These are phyloP conservation scores for Cyclaneusma minus DNA, from an alignment of 2,329 filamentous ascomycete species.

Conservation along the genomic window DNA sequence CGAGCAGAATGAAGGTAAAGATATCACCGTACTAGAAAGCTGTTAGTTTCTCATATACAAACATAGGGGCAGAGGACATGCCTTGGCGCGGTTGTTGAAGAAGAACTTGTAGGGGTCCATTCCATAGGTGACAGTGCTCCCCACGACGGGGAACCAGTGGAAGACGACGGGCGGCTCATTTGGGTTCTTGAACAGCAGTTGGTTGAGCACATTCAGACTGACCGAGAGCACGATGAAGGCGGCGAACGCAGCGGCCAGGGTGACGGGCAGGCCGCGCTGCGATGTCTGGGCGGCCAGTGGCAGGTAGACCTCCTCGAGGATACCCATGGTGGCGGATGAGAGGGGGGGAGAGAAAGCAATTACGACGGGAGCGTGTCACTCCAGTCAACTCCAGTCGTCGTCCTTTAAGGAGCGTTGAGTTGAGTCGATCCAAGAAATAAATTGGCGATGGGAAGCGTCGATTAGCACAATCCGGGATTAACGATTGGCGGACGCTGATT, in stretches of 20 bases:
- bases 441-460: too few species aligned
- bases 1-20: constrained; percentile 78
- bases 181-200: constrained; percentile 67
- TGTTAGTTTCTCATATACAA: too few species aligned
- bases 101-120: constrained; percentile 91
- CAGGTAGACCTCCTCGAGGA: constrained; percentile 1
- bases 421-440: too few species aligned
- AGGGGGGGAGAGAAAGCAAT: too few species aligned
- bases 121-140: constrained; percentile 85
- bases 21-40: constrained; percentile 60
- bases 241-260: constrained; percentile 12
- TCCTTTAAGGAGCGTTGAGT: too few species aligned
- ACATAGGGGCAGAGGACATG: constrained; percentile 21
- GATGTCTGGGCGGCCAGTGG: constrained; percentile 14
- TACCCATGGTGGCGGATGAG: constrained; percentile 2
- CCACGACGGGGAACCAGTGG: constrained; percentile 69
- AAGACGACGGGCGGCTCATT: constrained; percentile 72
- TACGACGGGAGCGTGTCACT: too few species aligned
- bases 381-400: too few species aligned
- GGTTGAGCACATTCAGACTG: constrained; percentile 62
- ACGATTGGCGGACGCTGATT: too few species aligned
- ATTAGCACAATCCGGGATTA: too few species aligned
- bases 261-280: constrained; percentile 13
- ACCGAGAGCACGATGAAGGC: constrained; percentile 39
- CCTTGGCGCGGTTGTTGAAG: constrained; percentile 56